A percentile compares a stretch with the other conserved stretches of the same genome.
phyloP scores from a whole-genome alignment of 2,329 filamentous ascomycete genomes.

The Apiospora hydei region DNA sequence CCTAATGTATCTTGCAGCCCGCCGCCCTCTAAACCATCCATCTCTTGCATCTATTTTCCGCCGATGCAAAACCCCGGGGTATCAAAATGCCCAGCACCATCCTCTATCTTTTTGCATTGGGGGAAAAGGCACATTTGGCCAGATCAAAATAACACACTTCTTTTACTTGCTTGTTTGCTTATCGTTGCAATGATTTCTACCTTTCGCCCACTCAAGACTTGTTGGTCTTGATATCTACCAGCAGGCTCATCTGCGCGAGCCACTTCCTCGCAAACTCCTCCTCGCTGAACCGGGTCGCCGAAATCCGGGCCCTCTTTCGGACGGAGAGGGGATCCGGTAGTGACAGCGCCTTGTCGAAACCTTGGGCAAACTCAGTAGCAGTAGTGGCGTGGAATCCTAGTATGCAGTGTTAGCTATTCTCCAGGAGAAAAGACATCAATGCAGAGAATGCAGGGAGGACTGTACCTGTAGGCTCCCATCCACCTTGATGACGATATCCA shows the following conservation, averaged over 20 bases:
- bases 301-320: conserved; percentile 76
- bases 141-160: neutral
- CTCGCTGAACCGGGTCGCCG: conserved; percentile 86
- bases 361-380: conserved; percentile 78
- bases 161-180: neutral
- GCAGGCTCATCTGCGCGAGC: conserved; percentile 74
- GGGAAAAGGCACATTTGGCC: neutral
- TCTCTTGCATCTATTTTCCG: neutral
- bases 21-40: conserved; percentile 5
- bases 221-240: conserved; percentile 56
- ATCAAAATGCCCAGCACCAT: conserved; percentile 19
- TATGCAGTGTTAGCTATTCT: neutral
- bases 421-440: too few species aligned
- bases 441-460: neutral
- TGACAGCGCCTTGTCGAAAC: conserved; percentile 78
- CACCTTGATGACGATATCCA: conserved; percentile 87
- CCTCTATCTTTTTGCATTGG: conserved; percentile 14
- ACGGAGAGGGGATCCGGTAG: conserved; percentile 77
- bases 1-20: neutral
- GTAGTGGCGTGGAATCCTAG: conserved; percentile 86
- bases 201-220: neutral
- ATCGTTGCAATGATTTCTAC: neutral
- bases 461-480: conserved; percentile 81
- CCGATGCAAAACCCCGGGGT: conserved; percentile 19
- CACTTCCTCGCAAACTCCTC: conserved; percentile 83